Evolutionary conservation across 257 asterid species (phyloP).

Genomic region (Linaria vulgaris): DNA sequence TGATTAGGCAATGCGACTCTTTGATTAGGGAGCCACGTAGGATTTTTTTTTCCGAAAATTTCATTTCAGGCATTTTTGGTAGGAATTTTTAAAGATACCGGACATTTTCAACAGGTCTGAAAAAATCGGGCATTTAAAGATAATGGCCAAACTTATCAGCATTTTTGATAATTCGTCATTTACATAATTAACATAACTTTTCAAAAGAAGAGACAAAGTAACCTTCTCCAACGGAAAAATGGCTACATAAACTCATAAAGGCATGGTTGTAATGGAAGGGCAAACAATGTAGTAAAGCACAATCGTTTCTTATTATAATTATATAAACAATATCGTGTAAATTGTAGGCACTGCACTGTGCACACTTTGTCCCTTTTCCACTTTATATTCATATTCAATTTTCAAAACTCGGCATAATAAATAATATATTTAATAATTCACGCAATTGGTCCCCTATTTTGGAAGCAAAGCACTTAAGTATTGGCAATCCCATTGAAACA

Average conservation of each 20-base stretch:
- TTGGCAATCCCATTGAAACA: not conserved
- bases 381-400: not conserved
- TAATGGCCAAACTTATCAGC: too few species aligned
- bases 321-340: not conserved
- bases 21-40: too few species aligned
- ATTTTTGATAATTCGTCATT: too few species aligned
- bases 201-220: too few species aligned
- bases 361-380: constrained; percentile 1
- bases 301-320: too few species aligned
- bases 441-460: constrained; percentile 26
- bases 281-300: not conserved
- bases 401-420: constrained; percentile 4
- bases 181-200: too few species aligned
- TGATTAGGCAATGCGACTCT: too few species aligned
- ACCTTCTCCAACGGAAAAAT: not conserved
- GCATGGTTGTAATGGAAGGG: constrained; percentile 19
- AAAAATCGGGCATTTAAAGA: too few species aligned
- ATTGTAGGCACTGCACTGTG: not conserved
- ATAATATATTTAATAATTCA: not conserved
- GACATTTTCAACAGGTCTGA: too few species aligned
- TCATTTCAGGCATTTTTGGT: too few species aligned
- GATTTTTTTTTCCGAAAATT: too few species aligned
- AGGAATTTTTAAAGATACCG: too few species aligned
- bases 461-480: not conserved
- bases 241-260: not conserved